Evolutionary conservation across 208 protist species (phyloP).

Genomic region (Trypanosomatidae sp.): DNA sequence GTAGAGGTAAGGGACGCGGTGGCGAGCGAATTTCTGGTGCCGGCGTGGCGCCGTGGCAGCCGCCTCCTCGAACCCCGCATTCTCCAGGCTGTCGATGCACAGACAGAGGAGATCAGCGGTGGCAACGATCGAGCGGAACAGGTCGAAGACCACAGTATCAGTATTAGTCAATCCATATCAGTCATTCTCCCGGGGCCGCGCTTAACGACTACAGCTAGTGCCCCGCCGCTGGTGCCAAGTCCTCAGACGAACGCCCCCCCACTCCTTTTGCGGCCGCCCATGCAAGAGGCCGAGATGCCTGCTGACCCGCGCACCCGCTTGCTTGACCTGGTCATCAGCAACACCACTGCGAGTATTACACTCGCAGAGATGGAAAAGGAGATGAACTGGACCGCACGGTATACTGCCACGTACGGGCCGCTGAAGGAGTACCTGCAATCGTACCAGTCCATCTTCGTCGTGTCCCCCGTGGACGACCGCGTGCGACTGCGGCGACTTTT

Average conservation of each 20-base stretch:
- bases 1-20: neutral
- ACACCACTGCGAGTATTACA: conserved; percentile 40
- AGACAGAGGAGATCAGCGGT: neutral
- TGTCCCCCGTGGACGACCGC: conserved; percentile 65
- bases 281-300: conserved; percentile 15
- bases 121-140: neutral
- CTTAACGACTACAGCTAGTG: neutral
- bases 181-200: neutral
- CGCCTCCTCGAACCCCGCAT: conserved; percentile 10
- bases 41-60: conserved; percentile 8
- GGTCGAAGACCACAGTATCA: neutral
- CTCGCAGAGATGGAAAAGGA: conserved; percentile 41
- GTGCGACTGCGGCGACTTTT: conserved; percentile 49
- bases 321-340: conserved; percentile 60
- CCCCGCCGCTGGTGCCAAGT: neutral
- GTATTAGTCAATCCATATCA: neutral
- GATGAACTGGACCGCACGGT: conserved; percentile 49
- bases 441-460: conserved; percentile 79
- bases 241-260: neutral
- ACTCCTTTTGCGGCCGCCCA: conserved; percentile 9
- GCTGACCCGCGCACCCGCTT: conserved; percentile 59
- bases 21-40: conserved; percentile 3
- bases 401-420: conserved; percentile 45
- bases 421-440: conserved; percentile 68
- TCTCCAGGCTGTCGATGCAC: neutral